Percentiles rank a stretch among this genome's conserved stretches.
Evolutionary conservation across 345 rosid species (phyloP).

Genomic region (Corchorus olitorius): DNA sequence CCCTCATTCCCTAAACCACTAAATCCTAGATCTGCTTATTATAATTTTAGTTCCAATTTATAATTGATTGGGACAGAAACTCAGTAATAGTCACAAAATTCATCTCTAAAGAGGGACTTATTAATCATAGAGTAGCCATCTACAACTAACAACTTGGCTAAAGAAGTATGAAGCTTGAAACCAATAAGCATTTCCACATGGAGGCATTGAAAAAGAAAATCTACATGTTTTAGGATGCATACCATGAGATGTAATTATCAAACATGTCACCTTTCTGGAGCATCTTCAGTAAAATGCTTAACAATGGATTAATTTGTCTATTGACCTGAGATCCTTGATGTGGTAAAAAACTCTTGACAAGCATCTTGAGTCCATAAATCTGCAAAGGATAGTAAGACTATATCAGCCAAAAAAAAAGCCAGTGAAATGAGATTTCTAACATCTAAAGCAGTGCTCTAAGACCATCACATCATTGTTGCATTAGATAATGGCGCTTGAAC

Average conservation of each 20-base stretch:
- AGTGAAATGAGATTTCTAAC: slow-evolving; percentile 5
- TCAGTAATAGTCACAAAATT: background rate
- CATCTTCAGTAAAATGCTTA: slow-evolving; percentile 57
- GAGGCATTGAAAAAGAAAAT: slow-evolving; percentile 1
- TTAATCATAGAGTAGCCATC: background rate
- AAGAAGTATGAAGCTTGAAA: background rate
- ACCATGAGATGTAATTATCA: slow-evolving; percentile 53
- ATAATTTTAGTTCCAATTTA: background rate
- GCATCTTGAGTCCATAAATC: slow-evolving; percentile 83
- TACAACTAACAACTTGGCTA: background rate
- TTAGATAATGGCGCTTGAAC: background rate
- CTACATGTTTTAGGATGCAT: slow-evolving; percentile 19
- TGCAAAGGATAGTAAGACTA: slow-evolving; percentile 36
- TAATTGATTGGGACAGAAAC: background rate
- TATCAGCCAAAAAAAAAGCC: background rate
- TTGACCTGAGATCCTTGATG: slow-evolving; percentile 52
- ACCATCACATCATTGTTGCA: background rate
- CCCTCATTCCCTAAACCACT: background rate
- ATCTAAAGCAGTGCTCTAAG: background rate
- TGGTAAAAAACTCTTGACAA: slow-evolving; percentile 84
- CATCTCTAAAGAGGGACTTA: background rate
- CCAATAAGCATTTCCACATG: background rate
- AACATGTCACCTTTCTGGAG: slow-evolving; percentile 45
- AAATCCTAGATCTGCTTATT: background rate
- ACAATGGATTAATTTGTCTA: slow-evolving; percentile 51